These are phyloP conservation scores for Zizania latifolia DNA, from an alignment of 176 grass and related monocot genomes.

Conservation along the genomic window DNA sequence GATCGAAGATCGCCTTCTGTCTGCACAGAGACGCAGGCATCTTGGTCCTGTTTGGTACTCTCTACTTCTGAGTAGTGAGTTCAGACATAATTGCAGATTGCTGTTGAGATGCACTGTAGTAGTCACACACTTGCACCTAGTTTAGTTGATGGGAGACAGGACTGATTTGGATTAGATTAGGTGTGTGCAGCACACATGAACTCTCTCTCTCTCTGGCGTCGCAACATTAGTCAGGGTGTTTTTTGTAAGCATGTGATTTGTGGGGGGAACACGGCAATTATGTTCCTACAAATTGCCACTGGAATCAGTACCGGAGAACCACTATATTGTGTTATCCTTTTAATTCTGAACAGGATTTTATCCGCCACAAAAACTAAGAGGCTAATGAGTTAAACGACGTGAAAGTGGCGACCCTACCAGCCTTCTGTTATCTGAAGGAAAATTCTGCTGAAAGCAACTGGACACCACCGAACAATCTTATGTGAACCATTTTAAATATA, in stretches of 20 bases:
- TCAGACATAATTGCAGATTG: not conserved
- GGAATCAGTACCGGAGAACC: not conserved
- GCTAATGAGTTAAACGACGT: not conserved
- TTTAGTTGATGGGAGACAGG: not conserved
- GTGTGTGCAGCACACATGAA: not conserved
- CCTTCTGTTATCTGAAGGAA: not conserved
- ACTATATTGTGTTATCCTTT: not conserved
- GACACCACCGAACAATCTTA: not conserved
- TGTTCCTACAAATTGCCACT: not conserved
- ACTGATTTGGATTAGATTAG: not conserved
- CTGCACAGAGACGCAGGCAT: not conserved
- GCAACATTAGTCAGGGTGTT: not conserved
- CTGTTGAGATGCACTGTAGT: not conserved
- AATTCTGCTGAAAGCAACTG: conserved; percentile 23
- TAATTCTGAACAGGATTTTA: not conserved
- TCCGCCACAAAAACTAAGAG: not conserved
- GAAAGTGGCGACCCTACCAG: not conserved
- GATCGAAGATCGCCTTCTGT: not conserved
- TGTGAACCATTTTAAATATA: not conserved
- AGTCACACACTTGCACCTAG: not conserved
- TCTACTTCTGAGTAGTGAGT: too few relatives aligned
- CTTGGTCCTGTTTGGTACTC: too few relatives aligned
- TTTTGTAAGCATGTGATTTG: not conserved
- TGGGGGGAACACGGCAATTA: not conserved
- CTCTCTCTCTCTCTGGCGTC: not conserved